These are phyloP conservation scores for Lachancea cidri DNA, from an alignment of 805 yeast species.

Conservation along the genomic window DNA sequence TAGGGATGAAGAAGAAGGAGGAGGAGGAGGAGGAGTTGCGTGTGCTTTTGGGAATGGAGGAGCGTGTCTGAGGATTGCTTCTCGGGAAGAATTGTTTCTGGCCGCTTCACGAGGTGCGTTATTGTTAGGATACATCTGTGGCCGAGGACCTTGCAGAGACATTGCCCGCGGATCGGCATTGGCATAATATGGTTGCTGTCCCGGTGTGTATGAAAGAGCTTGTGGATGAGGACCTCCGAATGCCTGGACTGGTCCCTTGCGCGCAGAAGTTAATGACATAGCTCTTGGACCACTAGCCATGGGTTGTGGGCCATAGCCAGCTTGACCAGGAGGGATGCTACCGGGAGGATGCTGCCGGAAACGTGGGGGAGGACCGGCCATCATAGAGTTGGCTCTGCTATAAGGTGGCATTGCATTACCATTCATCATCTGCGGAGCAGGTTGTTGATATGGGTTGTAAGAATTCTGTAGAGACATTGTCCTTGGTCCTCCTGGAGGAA, in stretches of 20 bases:
- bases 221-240: conserved; percentile 3
- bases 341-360: conserved; percentile 9
- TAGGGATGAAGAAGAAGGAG: conserved; percentile 9
- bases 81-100: background rate
- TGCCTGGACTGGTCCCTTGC: conserved; percentile 11
- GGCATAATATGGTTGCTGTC: conserved; percentile 6
- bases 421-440: conserved; percentile 1
- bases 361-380: conserved; percentile 11
- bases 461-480: conserved; percentile 41
- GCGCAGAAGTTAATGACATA: conserved; percentile 27
- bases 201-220: conserved; percentile 7
- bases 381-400: conserved; percentile 9
- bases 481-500: conserved; percentile 32
- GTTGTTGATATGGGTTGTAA: conserved; percentile 3
- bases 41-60: background rate
- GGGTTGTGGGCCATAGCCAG: background rate
- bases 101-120: too few species aligned
- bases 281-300: conserved; percentile 22
- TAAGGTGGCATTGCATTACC: background rate
- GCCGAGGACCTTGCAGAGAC: conserved; percentile 24
- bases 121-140: conserved; percentile 7
- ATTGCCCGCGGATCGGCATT: conserved; percentile 27
- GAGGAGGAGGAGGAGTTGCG: conserved; percentile 5
- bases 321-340: conserved; percentile 7
- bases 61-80: background rate